Evolutionary conservation across 2,329 filamentous ascomycete species (phyloP), one percentile per base, ranked within the genome.

Genomic region (Paraphoma sp.): DNA sequence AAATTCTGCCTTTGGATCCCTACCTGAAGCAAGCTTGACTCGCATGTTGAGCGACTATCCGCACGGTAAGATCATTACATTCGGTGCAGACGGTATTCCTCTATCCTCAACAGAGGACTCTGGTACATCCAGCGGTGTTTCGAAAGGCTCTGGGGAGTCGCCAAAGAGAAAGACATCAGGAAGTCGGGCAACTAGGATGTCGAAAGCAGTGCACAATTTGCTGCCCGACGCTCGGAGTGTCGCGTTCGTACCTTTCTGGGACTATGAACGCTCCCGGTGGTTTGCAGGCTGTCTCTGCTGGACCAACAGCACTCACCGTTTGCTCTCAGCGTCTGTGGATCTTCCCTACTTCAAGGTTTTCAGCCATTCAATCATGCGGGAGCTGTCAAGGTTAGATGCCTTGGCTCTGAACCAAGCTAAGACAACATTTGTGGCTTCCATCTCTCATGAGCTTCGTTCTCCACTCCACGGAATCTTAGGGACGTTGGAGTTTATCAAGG

Each of bases 291-390:
- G 72, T 52, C 48, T 77, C 0, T 73, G 71, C 29, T 78, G 75
- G 75, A 74, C 65, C 6, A 74, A 69, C 3, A 62, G 63, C 40
- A 59, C 63, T 2, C 63, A 70, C 12, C 67, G 71, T 17, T n/a
- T 72, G 10, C 61, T 77, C 3, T 72, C 69, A 0, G 45, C 63
- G 1, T 64, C 63, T 4, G 62, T 69, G 23, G 74, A 78, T 45
- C 56, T 78, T 4, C 50, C 63, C 1, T 77, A 73, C n/a, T 71
- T 76, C 51, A 74, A 70, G 36, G 62, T 75, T 0, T 77, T 78
- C 50, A 70, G 74, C 23, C 81, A 83, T 51, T 81, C 82, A 0
- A 82, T 85, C 14, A 86, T 86, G 78, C 80, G 83, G 0, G 85
- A 88, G 51, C 75, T 88, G 0, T 79, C 82, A 0, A 78, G 82